Conservation (phyloP, 2,329 filamentous ascomycete species). For the Diaporthe ilicicola region DNA sequence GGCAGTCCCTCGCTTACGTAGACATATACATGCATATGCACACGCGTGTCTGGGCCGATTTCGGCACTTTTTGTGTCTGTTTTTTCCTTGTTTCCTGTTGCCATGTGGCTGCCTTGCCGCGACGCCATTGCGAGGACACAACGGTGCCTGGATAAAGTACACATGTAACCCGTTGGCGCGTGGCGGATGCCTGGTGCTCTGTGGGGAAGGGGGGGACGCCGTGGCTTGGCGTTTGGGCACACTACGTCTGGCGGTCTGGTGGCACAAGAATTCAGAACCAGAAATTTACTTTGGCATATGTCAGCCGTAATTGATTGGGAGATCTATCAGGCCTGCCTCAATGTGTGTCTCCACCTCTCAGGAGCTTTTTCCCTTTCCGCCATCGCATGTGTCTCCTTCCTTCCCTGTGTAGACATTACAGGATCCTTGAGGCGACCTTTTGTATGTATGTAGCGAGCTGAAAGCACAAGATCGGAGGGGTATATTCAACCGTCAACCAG, state of each 20-base stretch:
- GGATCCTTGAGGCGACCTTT: neutral
- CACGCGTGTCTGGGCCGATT: neutral
- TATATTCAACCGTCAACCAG: slow-evolving; percentile 6
- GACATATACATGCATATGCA: slow-evolving; percentile 1
- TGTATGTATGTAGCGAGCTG: neutral
- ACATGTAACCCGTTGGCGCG: neutral
- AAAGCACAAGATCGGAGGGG: slow-evolving; percentile 21
- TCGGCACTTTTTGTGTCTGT: neutral
- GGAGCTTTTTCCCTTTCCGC: neutral
- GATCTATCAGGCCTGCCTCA: slow-evolving; percentile 29
- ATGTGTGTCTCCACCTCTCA: neutral
- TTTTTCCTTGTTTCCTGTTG: neutral
- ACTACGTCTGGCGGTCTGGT: neutral
- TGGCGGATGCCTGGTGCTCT: neutral
- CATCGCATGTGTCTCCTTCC: neutral
- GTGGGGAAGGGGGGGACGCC: neutral
- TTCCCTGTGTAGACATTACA: slow-evolving; percentile 17
- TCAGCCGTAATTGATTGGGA: slow-evolving; percentile 26
- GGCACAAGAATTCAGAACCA: neutral
- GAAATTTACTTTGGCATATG: neutral
- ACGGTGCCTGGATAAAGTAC: neutral
- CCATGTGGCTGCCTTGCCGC: slow-evolving; percentile 3
- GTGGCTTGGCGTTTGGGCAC: neutral
- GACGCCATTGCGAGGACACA: neutral
- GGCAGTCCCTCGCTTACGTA: neutral